Evolutionary conservation across 192 early-diverging fungal genomes (phyloP), one percentile per base, ranked within the genome.

Genomic region (Phlyctochytrium planicorne): DNA sequence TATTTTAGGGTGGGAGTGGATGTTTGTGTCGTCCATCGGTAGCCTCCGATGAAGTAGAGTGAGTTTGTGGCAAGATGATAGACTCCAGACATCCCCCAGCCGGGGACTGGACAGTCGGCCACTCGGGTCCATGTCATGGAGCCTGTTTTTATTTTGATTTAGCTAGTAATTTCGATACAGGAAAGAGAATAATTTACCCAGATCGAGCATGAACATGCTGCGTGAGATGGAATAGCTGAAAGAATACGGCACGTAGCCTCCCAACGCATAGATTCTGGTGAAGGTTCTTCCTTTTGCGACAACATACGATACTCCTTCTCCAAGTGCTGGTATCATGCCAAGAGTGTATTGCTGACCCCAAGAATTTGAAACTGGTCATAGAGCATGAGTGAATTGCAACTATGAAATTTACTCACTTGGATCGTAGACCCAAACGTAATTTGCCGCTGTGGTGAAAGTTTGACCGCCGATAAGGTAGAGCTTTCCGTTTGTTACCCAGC

Each of bases 21-120:
- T 0, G 0, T 34, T 20, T 24, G 20, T 30, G 34, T 24, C n/a
- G 34, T 55, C 52, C 62, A 75, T 6, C 65, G 63, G 33, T 55
- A 68, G 17, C 77, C 77, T 17, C 77, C 77, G 50, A 65, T 29
- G n/a, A 78, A 63, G 30, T 72, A 67, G 31, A 78, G 62, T 17
- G 70, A 68, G 61, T 75, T 74, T 10, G 73, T 78, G 1, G 25
- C 23, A 3, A 27, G 52, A 53, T 78, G 77, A 53, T 72, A 65
- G 25, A 66, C 59, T 2, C 74, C 60, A 3, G 66, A 52, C 2
- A 55, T 61, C 27, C 73, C 77, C 24, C 40, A 75, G 0, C 31
- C 62, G 2, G 63, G 34, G 31, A 67, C 59, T n/a, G 76, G 76
- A 14, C 53, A 34, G 33, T 66, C 63, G 24, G 60, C n/a, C 16